phyloP scores from a whole-genome alignment of 2,329 filamentous ascomycete species.

The Colletotrichum neosansevieriae region DNA sequence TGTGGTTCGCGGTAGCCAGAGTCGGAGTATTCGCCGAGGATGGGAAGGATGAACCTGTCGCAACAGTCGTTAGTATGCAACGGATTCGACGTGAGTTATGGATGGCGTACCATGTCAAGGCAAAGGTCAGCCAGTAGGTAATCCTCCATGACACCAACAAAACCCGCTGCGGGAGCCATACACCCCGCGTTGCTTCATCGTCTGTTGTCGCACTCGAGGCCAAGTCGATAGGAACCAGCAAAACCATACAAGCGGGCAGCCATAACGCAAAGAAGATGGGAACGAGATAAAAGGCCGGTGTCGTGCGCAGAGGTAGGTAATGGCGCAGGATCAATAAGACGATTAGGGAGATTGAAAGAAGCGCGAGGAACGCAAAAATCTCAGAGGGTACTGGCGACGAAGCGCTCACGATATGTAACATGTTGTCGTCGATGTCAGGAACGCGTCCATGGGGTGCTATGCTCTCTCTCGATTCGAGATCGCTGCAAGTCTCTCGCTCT shows the following conservation, averaged over 20 bases:
- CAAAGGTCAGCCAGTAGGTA: slow-evolving; percentile 96
- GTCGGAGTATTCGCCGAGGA: slow-evolving; percentile 95
- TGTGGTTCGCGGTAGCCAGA: slow-evolving; percentile 91
- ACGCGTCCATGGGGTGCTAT: slow-evolving; percentile 36
- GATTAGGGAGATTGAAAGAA: slow-evolving; percentile 78
- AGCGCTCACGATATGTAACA: slow-evolving; percentile 63
- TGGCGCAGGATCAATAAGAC: slow-evolving; percentile 88
- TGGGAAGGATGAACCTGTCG: slow-evolving; percentile 84
- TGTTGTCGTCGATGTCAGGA: slow-evolving; percentile 51
- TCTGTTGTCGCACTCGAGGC: slow-evolving; percentile 84
- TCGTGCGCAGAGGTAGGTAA: slow-evolving; percentile 90
- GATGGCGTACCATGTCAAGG: slow-evolving; percentile 82
- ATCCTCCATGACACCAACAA: slow-evolving; percentile 93
- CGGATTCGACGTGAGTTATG: background rate
- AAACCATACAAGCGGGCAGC: slow-evolving; percentile 88
- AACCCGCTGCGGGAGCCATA: slow-evolving; percentile 86
- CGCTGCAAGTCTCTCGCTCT: background rate
- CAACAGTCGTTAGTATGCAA: slow-evolving; percentile 15
- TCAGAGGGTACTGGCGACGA: slow-evolving; percentile 80
- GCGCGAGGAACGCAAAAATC: slow-evolving; percentile 79
- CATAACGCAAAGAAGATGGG: slow-evolving; percentile 97
- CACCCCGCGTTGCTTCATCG: slow-evolving; percentile 78
- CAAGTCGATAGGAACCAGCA: slow-evolving; percentile 95
- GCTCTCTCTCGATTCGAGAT: background rate
- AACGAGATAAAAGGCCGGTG: slow-evolving; percentile 88